phyloP scores from a whole-genome alignment of 2,329 filamentous ascomycete genomes.

The Nemania serpens region DNA sequence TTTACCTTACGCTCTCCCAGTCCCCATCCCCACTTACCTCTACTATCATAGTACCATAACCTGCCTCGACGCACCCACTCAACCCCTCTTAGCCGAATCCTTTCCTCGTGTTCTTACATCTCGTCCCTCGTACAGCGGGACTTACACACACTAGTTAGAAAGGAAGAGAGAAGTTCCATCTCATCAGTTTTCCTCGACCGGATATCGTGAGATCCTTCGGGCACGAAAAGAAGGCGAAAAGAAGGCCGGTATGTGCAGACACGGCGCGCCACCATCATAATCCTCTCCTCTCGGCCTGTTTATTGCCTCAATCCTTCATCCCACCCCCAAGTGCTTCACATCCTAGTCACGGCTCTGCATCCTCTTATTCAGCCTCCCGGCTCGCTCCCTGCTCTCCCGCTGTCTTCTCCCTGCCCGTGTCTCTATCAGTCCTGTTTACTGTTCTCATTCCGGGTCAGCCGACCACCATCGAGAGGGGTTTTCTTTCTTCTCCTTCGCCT shows the following conservation, averaged over 20 bases:
- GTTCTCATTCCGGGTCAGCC: constrained; percentile 17
- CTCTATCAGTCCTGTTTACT: constrained; percentile 12
- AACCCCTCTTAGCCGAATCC: too few relatives aligned
- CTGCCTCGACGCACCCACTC: too few relatives aligned
- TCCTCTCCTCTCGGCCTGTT: constrained; percentile 1
- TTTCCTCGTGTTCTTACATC: too few relatives aligned
- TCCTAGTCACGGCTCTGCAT: neutral
- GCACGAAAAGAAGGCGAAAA: neutral
- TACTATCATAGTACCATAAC: too few relatives aligned
- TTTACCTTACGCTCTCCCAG: too few relatives aligned
- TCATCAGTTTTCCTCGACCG: neutral
- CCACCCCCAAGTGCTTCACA: neutral
- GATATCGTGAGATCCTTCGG: constrained; percentile 7
- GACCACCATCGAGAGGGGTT: neutral
- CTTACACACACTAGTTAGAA: too few relatives aligned
- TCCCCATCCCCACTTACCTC: too few relatives aligned
- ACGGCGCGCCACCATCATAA: neutral
- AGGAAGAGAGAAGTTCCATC: too few relatives aligned
- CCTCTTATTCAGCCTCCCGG: neutral
- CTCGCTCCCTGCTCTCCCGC: neutral
- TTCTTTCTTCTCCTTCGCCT: neutral
- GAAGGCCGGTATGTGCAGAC: constrained; percentile 20
- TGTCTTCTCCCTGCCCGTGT: neutral
- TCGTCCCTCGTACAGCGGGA: too few relatives aligned
- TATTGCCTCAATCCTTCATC: constrained; percentile 19